phyloP scores from a whole-genome alignment of 305 asterid genomes.

The Rubia peregrina region DNA sequence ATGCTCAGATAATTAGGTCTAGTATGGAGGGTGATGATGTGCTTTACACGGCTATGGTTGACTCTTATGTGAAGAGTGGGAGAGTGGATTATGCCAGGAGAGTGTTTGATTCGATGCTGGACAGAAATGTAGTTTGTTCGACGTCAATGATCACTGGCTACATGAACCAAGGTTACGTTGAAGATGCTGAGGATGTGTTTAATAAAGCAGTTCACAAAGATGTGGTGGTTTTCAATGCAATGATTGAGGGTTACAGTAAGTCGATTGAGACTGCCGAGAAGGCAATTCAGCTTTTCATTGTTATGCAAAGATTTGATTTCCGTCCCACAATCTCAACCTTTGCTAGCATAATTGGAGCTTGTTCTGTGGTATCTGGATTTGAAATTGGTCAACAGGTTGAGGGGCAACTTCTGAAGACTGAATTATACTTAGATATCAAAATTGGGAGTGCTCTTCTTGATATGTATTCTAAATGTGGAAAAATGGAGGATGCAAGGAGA shows the following conservation, averaged over 20 bases:
- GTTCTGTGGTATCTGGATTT: slow-evolving; percentile 60
- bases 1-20: slow-evolving; percentile 54
- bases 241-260: slow-evolving; percentile 91
- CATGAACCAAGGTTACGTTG: slow-evolving; percentile 49
- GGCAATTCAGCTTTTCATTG: slow-evolving; percentile 52
- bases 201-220: slow-evolving; percentile 54
- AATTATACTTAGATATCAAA: slow-evolving; percentile 35
- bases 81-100: slow-evolving; percentile 54
- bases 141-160: slow-evolving; percentile 91
- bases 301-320: slow-evolving; percentile 54
- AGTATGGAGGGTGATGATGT: slow-evolving; percentile 56
- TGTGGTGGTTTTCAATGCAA: slow-evolving; percentile 75
- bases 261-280: slow-evolving; percentile 54
- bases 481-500: slow-evolving; percentile 59
- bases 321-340: slow-evolving; percentile 64
- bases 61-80: slow-evolving; percentile 62
- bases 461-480: slow-evolving; percentile 82
- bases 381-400: slow-evolving; percentile 77
- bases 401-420: slow-evolving; percentile 51
- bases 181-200: slow-evolving; percentile 73
- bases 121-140: slow-evolving; percentile 60
- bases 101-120: slow-evolving; percentile 72
- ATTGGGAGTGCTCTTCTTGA: slow-evolving; percentile 82
- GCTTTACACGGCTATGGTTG: slow-evolving; percentile 66
- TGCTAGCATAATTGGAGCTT: slow-evolving; percentile 83